Conservation (phyloP, 495 filamentous ascomycete species). For the Bombardia bombarda region DNA sequence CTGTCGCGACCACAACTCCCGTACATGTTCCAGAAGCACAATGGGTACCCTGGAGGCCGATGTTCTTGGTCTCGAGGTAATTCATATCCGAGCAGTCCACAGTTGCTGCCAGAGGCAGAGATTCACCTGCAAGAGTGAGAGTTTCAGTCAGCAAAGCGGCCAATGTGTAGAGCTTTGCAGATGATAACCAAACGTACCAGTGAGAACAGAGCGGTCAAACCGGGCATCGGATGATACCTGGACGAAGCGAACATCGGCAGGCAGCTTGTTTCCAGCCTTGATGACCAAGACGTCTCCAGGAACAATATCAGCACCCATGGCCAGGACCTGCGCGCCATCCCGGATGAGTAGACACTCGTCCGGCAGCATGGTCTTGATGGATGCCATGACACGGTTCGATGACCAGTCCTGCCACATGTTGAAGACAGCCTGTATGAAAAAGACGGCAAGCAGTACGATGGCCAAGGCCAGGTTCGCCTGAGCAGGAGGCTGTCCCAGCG, state of each 20-base stretch:
- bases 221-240: conserved; percentile 56
- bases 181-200: conserved; percentile 38
- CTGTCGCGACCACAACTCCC: conserved; percentile 53
- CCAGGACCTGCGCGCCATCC: conserved; percentile 39
- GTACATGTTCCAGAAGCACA: conserved; percentile 58
- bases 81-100: conserved; percentile 58
- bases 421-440: conserved; percentile 62
- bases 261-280: conserved; percentile 58
- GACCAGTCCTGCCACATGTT: conserved; percentile 59
- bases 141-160: not conserved
- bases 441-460: conserved; percentile 56
- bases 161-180: not conserved
- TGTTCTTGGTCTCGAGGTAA: conserved; percentile 65
- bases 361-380: conserved; percentile 61
- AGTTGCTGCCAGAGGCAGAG: conserved; percentile 51
- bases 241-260: conserved; percentile 61
- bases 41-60: conserved; percentile 65
- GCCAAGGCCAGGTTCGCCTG: conserved; percentile 58
- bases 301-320: conserved; percentile 53
- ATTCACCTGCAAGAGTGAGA: conserved; percentile 40
- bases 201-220: conserved; percentile 65
- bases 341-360: conserved; percentile 55
- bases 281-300: conserved; percentile 58
- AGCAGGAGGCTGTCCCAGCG: conserved; percentile 57
- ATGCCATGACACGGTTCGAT: conserved; percentile 55